Percentiles rank a stretch among this genome's conserved stretches.
Conservation (phyloP, 768 basidiomycete species). For the Psilocybe sp. region DNA sequence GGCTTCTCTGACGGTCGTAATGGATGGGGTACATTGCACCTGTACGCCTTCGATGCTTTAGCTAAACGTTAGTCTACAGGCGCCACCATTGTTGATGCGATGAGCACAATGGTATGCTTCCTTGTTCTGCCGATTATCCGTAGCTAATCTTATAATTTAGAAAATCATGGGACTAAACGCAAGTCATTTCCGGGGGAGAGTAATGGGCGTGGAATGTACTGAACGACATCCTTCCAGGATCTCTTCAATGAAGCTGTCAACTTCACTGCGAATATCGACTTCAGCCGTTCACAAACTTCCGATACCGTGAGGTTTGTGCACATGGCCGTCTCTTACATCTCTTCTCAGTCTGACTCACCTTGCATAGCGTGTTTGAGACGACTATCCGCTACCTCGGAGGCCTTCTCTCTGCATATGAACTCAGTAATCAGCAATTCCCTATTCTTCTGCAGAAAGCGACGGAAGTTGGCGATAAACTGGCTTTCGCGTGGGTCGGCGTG, state of each 20-base stretch:
- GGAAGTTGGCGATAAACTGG: constrained; percentile 60
- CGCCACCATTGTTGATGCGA: constrained; percentile 59
- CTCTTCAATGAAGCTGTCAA: constrained; percentile 53
- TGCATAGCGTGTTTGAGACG: constrained; percentile 66
- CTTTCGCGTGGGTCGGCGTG: constrained; percentile 58
- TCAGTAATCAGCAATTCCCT: constrained; percentile 50
- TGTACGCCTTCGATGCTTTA: neutral
- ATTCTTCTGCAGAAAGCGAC: constrained; percentile 58
- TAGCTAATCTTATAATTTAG: constrained; percentile 23
- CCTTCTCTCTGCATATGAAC: constrained; percentile 64
- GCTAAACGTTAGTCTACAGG: constrained; percentile 31
- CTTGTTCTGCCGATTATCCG: neutral
- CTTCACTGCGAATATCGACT: constrained; percentile 51
- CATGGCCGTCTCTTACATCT: no score
- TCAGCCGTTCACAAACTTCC: constrained; percentile 40
- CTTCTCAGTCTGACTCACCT: neutral
- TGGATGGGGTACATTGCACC: constrained; percentile 35
- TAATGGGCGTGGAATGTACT: no score
- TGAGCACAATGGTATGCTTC: constrained; percentile 54
- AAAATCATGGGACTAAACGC: constrained; percentile 59
- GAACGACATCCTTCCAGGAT: constrained; percentile 30
- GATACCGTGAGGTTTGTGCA: constrained; percentile 35
- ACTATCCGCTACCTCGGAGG: constrained; percentile 74
- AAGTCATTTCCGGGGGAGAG: constrained; percentile 5
- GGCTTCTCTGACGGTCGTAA: constrained; percentile 35